Conservation (phyloP, 2,329 filamentous ascomycete genomes). For the Albophoma yamanashiensis region DNA sequence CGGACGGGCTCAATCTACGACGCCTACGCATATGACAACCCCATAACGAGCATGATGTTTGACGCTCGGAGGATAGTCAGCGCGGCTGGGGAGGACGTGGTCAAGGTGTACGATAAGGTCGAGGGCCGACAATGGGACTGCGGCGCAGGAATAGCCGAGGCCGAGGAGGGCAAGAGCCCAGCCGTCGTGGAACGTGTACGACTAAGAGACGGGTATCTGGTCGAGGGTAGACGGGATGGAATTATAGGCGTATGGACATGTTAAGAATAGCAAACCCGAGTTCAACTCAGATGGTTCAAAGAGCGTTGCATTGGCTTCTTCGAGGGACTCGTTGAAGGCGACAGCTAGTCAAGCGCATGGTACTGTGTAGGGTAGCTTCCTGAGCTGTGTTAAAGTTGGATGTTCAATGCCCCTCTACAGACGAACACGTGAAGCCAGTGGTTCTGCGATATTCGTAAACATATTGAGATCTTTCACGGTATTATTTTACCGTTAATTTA, state of each 20-base stretch:
- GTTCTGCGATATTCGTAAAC: neutral
- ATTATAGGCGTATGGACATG: slow-evolving; percentile 87
- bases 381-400: too few relatives aligned
- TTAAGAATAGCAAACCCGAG: slow-evolving; percentile 15
- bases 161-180: slow-evolving; percentile 52
- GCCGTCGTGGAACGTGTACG: slow-evolving; percentile 74
- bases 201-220: slow-evolving; percentile 86
- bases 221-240: slow-evolving; percentile 82
- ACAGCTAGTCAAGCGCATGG: neutral
- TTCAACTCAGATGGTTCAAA: neutral
- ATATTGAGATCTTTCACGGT: neutral
- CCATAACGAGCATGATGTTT: slow-evolving; percentile 96
- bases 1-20: slow-evolving; percentile 92
- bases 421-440: rapidly evolving
- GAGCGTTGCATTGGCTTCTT: too few relatives aligned
- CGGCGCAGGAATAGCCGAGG: slow-evolving; percentile 66
- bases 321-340: too few relatives aligned
- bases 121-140: slow-evolving; percentile 96
- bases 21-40: slow-evolving; percentile 88
- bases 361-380: neutral
- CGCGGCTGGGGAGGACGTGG: slow-evolving; percentile 83
- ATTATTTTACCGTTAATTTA: neutral
- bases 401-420: too few relatives aligned
- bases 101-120: slow-evolving; percentile 97
- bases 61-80: slow-evolving; percentile 81